Percentiles rank a stretch among this genome's conserved stretches.
phyloP scores from a whole-genome alignment of 257 asterid species.

The Coffea eugenioides region DNA sequence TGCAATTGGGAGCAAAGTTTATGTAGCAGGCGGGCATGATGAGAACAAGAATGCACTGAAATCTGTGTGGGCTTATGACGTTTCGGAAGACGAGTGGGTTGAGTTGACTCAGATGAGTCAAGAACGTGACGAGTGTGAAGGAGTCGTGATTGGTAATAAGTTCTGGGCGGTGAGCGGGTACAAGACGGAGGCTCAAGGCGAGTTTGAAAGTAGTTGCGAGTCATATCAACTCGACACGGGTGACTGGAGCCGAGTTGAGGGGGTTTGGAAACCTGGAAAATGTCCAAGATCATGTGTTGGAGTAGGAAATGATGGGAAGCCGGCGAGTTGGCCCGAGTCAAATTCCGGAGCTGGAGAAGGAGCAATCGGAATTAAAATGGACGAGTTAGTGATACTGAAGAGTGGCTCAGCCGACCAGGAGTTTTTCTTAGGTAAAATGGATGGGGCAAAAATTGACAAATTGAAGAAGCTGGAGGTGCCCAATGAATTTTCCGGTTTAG shows the following conservation, averaged over 20 bases:
- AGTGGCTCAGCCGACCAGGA: not conserved
- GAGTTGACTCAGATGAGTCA: slow-evolving; percentile 10
- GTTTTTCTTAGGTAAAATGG: not conserved
- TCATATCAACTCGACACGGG: not conserved
- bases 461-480: not conserved
- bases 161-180: slow-evolving; percentile 18
- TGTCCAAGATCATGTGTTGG: slow-evolving; percentile 15
- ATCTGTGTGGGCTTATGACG: slow-evolving; percentile 8
- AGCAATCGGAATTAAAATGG: not conserved
- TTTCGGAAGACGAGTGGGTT: not conserved
- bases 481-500: not conserved
- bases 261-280: slow-evolving; percentile 2
- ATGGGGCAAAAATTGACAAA: not conserved
- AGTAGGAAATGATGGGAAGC: not conserved
- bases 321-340: slow-evolving; percentile 1
- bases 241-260: slow-evolving; percentile 9
- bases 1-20: not conserved
- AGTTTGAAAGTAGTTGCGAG: slow-evolving; percentile 6
- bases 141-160: not conserved
- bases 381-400: not conserved
- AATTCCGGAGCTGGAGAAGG: not conserved
- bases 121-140: slow-evolving; percentile 11
- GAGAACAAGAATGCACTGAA: slow-evolving; percentile 13
- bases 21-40: slow-evolving; percentile 13
- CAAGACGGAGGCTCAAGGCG: slow-evolving; percentile 6